Evolutionary conservation across 129 eudicot species (phyloP), one percentile per base, ranked within the genome.

Genomic region (Arctium lappa): DNA sequence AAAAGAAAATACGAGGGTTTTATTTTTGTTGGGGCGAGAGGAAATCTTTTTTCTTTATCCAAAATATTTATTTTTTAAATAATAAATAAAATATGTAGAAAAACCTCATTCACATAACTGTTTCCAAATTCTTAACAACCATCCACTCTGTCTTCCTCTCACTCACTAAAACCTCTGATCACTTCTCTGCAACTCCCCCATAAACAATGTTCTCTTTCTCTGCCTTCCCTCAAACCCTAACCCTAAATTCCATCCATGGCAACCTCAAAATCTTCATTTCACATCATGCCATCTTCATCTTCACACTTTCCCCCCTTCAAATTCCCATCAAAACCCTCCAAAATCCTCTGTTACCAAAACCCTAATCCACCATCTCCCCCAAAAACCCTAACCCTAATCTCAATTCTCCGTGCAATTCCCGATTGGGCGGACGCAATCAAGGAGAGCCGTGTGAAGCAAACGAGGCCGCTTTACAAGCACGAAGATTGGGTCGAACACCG

Each of bases 401-500:
- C 94, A 13, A 85, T 93, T 42, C 88, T 96, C 11, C 84, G 82
- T 0, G 85, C 86, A 2, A 80, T 96, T 0, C 99, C 99, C 2
- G 88, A 93, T 62, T 96, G 99, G 99, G 91, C 96, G 2, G 99
- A 96, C 79, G 77, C 48, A 15, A 81, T 91, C 2, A 86, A 96
- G 68, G 99, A 96, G 53, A 85, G 88, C 42, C 89, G 98, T 27
- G 88, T 96, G 88, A 83, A 86, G 78, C 83, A 88, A 69, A 88
- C 88, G 1, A 86, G 97, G 36, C 36, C 82, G 4, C 79, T 96
- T 34, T 96, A 96, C 82, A 86, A 77, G 72, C 93, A 87, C 46
- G 90, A 96, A 33, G 87, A 86, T 42, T 96, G 99, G 99, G 91
- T 94, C 16, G 84, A 88, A 69, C 99, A 96, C 39, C 79, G 98